Base-by-base conservation (phyloP, 768 basidiomycete genomes). In the Stropharia rugosoannulata region DNA sequence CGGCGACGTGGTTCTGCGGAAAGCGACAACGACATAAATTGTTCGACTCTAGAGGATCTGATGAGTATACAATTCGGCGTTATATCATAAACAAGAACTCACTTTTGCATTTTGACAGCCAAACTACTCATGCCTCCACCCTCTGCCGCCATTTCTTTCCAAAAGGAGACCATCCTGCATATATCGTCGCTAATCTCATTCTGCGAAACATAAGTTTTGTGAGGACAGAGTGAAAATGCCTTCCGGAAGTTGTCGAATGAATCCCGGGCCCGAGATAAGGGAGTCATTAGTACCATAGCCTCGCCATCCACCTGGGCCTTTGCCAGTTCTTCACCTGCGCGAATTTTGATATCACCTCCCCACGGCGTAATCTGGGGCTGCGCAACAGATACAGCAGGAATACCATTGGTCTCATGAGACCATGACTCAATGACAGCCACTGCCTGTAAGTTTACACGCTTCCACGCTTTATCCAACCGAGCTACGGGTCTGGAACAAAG, bases 401-500 rank as follows among this genome's bases (percentile, higher is more conserved):
- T 72, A 22, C 72, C 70, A 6, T 65, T 65, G 29, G 64, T 66
- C 27, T 74, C 69, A 62, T 83, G 78, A 0, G 86, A 80, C 90
- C 90, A 92, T 3, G 78, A 75, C 59, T 90, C 87, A 27, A 90
- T 79, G 2, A 76, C 78, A 7, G 78, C 74, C 44, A 85, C 62
- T 15, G 82, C 82, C 18, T 77, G 73, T 0, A 80, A 66, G 55
- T 90, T 87, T 0, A 89, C 87, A 16, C 90, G 76, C 62, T 82
- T 84, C 92, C 92, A 94, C 5, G 78, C 88, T 67, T 90, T 91
- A 48, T 86, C 87, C 47, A 93, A 68, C 37, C 92, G 74, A 8
- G 90, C 88, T 18, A 94, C 77, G 15, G 92, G 87, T 25, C 85
- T 75, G 13, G 87, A 85, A 58, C 87, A 89, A 13, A 93, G 66